phyloP scores from a whole-genome alignment of 2,329 filamentous ascomycete species.

The Ophiocordyceps camponoti-leonardi region DNA sequence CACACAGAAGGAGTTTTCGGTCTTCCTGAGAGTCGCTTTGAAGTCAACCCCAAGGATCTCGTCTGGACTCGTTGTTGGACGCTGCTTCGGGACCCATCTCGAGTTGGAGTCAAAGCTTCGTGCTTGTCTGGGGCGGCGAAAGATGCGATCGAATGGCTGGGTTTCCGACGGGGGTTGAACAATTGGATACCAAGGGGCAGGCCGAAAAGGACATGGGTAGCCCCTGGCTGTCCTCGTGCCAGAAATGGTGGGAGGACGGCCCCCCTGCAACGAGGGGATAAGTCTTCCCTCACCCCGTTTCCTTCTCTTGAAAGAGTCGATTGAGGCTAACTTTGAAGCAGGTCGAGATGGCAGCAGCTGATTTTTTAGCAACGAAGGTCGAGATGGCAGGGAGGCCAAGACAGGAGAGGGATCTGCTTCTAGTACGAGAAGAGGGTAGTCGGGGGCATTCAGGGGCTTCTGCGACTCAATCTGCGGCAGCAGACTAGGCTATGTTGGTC shows the following conservation, averaged over 20 bases:
- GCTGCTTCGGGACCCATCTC: conserved; percentile 59
- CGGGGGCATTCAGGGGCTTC: neutral
- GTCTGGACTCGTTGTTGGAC: neutral
- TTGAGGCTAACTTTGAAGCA: neutral
- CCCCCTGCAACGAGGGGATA: conserved; percentile 32
- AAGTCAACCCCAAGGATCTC: neutral
- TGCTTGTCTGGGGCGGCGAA: conserved; percentile 49
- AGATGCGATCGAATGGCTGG: conserved; percentile 3
- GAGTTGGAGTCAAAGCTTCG: conserved; percentile 89
- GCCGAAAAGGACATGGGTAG: conserved; percentile 19
- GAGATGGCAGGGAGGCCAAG: too few species aligned
- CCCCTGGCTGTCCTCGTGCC: conserved; percentile 31
- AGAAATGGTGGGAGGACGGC: conserved; percentile 32
- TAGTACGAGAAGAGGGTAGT: neutral
- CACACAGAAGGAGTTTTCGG: conserved; percentile 51
- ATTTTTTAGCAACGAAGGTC: too few species aligned
- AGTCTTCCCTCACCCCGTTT: conserved; percentile 16
- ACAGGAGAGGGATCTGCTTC: too few species aligned
- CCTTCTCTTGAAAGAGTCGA: neutral
- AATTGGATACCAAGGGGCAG: conserved; percentile 16
- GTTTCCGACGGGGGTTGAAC: too few species aligned
- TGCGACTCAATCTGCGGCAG: neutral
- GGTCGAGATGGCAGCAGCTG: too few species aligned
- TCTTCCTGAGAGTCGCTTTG: neutral
- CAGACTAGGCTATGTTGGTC: neutral